Base-by-base conservation (phyloP, 768 basidiomycete genomes). In the Russula ochroleuca region DNA sequence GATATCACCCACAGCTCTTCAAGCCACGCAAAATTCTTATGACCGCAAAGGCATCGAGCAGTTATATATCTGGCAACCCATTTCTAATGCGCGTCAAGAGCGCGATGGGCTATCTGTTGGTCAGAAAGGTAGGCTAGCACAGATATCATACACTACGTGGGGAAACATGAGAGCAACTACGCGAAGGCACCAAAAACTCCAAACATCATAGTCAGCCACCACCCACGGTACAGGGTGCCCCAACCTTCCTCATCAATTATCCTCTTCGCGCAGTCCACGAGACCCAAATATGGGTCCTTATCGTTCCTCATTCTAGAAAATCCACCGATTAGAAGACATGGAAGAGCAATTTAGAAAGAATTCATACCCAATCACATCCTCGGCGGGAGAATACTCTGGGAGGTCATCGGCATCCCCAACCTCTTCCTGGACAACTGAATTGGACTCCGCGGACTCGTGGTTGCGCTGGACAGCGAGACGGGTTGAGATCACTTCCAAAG, bases 401-500 rank as follows among this genome's bases (percentile, higher is more conserved):
- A 76, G 75, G 51, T 83, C 81, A 62, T 89, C 82, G 3, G 76
- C 77, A 68, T 88, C 85, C 7, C 83, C 84, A 45, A 86, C 86
- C 19, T 83, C 83, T 68, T 92, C 89, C 70, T 90, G 88, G 4
- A 84, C 76, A 35, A 89, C 83, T 1, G 88, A 85, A 66, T 90
- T 88, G 70, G 83, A 89, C 60, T 87, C 88, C 6, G 85, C 76
- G 17, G 86, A 85, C 8, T 86, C 84, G 67, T 92, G 90, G 67
- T 93, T 94, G 58, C 92, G 83, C 70, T 94, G 92, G 61, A 94
- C 88, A 21, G 90, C 87, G 6, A 94, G 80, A 54, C 90, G 79
- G 15, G 87, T 88, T 15, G 84, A 74, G 54, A 93, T 87, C 33
- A 94, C 90, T 70, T 94, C 92, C 31, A 94, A 75, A 5, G 92